Conservation (phyloP, 78 protist genomes). For the Dictyostelium capitatum region DNA sequence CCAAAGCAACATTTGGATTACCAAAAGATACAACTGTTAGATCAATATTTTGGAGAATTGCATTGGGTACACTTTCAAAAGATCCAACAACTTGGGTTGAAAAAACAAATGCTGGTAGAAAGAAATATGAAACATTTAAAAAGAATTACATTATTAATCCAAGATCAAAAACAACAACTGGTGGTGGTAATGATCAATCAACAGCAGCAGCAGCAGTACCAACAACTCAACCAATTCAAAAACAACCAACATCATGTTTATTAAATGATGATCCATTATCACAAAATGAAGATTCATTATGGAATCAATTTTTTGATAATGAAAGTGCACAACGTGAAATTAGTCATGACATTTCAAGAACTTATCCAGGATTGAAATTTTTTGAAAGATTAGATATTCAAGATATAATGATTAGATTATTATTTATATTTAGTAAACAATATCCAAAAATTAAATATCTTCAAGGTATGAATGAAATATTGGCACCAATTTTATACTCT, state of each 20-base stretch:
- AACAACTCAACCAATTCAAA: background rate
- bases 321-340: slow-evolving; percentile 80
- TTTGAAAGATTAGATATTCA: slow-evolving; percentile 75
- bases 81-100: slow-evolving; percentile 44
- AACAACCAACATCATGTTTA: background rate
- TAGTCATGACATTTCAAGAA: slow-evolving; percentile 78
- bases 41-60: slow-evolving; percentile 49
- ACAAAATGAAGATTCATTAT: slow-evolving; percentile 58
- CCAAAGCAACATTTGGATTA: slow-evolving; percentile 3
- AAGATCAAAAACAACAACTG: background rate
- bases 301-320: slow-evolving; percentile 83
- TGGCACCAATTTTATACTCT: slow-evolving; percentile 81
- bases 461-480: slow-evolving; percentile 91
- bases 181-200: background rate
- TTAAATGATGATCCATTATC: slow-evolving; percentile 57
- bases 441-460: slow-evolving; percentile 75
- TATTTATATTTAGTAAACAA: slow-evolving; percentile 78
- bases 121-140: slow-evolving; percentile 53
- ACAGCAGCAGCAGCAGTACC: background rate
- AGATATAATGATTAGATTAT: slow-evolving; percentile 64
- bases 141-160: slow-evolving; percentile 53
- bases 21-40: slow-evolving; percentile 29
- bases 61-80: slow-evolving; percentile 23
- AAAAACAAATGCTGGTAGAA: slow-evolving; percentile 37
- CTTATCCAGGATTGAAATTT: slow-evolving; percentile 82